phyloP scores from a whole-genome alignment of 805 yeast species.

The Candida fluviatilis region DNA sequence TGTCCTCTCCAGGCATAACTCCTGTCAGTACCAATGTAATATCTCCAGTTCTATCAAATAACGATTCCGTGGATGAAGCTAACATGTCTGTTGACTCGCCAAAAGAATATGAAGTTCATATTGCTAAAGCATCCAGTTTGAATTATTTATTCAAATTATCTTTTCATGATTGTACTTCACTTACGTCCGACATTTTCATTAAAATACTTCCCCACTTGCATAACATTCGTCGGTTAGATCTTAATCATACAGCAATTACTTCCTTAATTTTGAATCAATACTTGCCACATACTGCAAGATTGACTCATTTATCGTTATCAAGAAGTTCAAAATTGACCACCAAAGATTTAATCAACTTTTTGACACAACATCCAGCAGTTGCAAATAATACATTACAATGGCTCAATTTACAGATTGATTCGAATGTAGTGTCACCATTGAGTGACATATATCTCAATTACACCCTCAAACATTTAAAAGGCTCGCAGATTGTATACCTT shows the following conservation, averaged over 20 bases:
- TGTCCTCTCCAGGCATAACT: neutral
- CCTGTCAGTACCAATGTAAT: neutral
- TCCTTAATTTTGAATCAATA: conserved; percentile 50
- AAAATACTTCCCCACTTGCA: conserved; percentile 55
- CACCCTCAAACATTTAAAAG: conserved; percentile 41
- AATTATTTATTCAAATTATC: conserved; percentile 47
- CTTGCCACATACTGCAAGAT: conserved; percentile 52
- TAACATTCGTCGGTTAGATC: conserved; percentile 63
- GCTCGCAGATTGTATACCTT: conserved; percentile 44
- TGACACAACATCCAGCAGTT: conserved; percentile 68
- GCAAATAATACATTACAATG: conserved; percentile 48
- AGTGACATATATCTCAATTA: conserved; percentile 45
- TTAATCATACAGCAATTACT: conserved; percentile 76
- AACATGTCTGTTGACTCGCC: neutral
- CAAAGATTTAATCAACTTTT: conserved; percentile 63
- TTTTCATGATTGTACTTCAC: conserved; percentile 83
- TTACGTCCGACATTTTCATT: conserved; percentile 53
- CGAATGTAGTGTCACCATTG: conserved; percentile 58
- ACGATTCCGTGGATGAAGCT: conserved; percentile 6
- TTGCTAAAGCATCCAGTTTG: conserved; percentile 4
- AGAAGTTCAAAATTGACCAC: conserved; percentile 62
- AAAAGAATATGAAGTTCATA: conserved; percentile 3
- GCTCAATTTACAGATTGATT: conserved; percentile 63
- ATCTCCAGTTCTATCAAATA: conserved; percentile 3
- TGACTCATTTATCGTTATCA: conserved; percentile 71